Evolutionary conservation across 805 yeast genomes (phyloP), one percentile per base, ranked within the genome.

Genomic region (Barnettozyma populi): DNA sequence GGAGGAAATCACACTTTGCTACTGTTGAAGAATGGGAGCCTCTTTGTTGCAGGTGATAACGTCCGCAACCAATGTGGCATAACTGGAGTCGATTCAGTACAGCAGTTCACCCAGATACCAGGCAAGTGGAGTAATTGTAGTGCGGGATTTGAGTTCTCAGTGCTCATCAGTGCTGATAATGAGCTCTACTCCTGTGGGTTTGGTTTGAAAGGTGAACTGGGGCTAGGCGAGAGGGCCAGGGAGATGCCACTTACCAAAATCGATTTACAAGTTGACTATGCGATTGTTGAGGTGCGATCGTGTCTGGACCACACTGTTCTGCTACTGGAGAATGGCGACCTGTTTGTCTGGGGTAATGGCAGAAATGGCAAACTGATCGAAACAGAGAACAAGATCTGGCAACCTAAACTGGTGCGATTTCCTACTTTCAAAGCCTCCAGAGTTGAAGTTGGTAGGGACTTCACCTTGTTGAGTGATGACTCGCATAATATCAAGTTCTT

Each of bases 1-100:
- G 97, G 97, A 4, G 97, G 98, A 0, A 90, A 90, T 56, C 97
- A 92, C 61, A 83, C 95, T 0, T 56, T 87, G 16, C 51, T 88
- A 2, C 61, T 89, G 7, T 61, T 76, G 11, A 68, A 64, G 1
- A 65, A 72, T 41, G 92, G 92, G 1, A 61, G 65, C 0, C 62
- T 83, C 1, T 81, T 64, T 52, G 76, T 76, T 0, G 55, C 78
- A 43, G 97, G 97, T 1, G 78, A 71, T 47, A 83, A 82, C 55
- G 45, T 65, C 0, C 46, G 52, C 37, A 82, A 85, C 2, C 90
- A 86, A 61, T 74, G 79, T 54, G 81, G 75, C 3, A n/a, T 50
- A n/a, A 42, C 16, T 21, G 48, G 24, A 1, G 46, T 34, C 3
- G 35, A 19, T 5, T 4, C 18, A 3, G 2, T 46, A 2, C 19